Conservation (phyloP, 306 rosid species). For the Dicorynia guianensis region DNA sequence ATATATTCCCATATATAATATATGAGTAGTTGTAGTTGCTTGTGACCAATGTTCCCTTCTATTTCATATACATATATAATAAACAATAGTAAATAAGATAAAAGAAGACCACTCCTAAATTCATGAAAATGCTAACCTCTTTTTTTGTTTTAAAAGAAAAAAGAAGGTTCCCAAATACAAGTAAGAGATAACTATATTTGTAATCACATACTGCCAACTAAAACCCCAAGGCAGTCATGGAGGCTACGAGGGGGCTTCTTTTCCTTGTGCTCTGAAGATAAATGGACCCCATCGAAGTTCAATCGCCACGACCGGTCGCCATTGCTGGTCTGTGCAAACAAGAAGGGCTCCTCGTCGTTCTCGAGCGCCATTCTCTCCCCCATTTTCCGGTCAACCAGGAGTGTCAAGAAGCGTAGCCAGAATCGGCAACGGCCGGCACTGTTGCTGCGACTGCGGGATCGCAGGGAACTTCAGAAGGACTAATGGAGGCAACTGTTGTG, state of each 20-base stretch:
- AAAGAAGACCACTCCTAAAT: background rate
- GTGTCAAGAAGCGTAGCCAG: background rate
- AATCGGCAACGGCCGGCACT: background rate
- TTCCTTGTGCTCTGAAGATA: constrained; percentile 55
- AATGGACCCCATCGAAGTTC: constrained; percentile 78
- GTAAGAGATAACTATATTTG: background rate
- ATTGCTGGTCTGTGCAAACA: constrained; percentile 57
- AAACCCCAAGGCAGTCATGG: constrained; percentile 84
- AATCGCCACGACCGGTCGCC: constrained; percentile 85
- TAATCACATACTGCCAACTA: constrained; percentile 43
- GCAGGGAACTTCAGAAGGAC: background rate
- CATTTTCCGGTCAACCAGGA: constrained; percentile 55
- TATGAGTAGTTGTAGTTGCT: no score
- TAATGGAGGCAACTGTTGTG: constrained; percentile 15
- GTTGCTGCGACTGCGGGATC: background rate
- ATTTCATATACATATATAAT: background rate
- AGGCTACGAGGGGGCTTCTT: constrained; percentile 69
- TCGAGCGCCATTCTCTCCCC: constrained; percentile 44
- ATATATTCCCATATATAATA: constrained; percentile 18
- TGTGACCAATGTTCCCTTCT: no score
- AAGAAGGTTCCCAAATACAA: constrained; percentile 21
- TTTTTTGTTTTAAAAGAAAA: background rate
- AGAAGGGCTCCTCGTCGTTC: constrained; percentile 63
- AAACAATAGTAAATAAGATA: background rate
- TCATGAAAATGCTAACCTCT: background rate